Conservation (phyloP, 176 grass and related monocot genomes). For the Saccharum spontaneum region DNA sequence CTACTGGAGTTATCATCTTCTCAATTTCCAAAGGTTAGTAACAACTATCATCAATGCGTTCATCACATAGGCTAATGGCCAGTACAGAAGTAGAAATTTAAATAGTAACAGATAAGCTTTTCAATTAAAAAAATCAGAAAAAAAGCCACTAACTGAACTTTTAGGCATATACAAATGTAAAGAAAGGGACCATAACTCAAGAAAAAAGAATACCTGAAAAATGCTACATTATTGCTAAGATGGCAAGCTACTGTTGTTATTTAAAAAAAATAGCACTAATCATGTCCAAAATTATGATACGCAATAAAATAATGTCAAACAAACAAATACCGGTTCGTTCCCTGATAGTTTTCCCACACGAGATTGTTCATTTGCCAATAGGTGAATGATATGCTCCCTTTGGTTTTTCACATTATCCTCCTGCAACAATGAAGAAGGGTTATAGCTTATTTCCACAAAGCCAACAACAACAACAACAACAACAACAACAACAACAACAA, state of each 20-base stretch:
- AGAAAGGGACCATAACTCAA: not conserved
- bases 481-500: no score
- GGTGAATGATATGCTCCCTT: constrained; percentile 86
- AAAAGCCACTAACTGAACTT: not conserved
- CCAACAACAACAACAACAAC: no score
- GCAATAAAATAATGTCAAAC: not conserved
- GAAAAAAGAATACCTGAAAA: not conserved
- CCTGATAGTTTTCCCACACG: constrained; percentile 60
- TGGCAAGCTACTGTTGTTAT: not conserved
- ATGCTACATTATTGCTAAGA: not conserved
- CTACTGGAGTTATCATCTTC: no score
- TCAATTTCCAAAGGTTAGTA: no score
- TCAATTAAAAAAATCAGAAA: not conserved
- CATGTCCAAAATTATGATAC: not conserved
- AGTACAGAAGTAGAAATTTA: not conserved
- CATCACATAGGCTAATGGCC: not conserved
- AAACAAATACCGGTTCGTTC: constrained; percentile 73
- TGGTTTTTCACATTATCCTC: constrained; percentile 87
- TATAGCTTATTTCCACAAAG: constrained; percentile 6
- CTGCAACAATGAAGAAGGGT: constrained; percentile 42
- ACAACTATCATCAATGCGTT: not conserved
- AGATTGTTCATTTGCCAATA: constrained; percentile 92
- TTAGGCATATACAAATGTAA: not conserved
- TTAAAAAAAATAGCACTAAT: not conserved
- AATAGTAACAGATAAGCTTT: not conserved